Conservation (phyloP, 2,329 filamentous ascomycete species). For the Escovopsis weberi region DNA sequence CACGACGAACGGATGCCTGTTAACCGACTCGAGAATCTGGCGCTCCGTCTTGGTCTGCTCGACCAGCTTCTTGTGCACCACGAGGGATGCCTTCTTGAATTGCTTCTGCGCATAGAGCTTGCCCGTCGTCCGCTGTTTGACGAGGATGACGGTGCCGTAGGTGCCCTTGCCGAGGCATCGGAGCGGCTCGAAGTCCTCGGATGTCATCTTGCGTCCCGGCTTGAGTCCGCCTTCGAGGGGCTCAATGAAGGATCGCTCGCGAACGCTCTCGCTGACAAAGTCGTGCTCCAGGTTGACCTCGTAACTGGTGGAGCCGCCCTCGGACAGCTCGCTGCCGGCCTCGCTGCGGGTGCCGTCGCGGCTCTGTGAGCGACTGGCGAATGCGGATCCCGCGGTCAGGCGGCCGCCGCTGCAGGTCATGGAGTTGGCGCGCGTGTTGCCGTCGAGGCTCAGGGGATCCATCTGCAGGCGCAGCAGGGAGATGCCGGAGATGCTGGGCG, state of each 20-base stretch:
- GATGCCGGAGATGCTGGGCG: slow-evolving; percentile 54
- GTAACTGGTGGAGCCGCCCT: slow-evolving; percentile 58
- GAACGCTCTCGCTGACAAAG: slow-evolving; percentile 57
- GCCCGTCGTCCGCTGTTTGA: slow-evolving; percentile 78
- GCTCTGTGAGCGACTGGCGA: slow-evolving; percentile 39
- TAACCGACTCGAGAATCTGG: slow-evolving; percentile 87
- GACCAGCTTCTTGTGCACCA: slow-evolving; percentile 87
- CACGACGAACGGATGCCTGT: slow-evolving; percentile 92
- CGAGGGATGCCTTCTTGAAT: slow-evolving; percentile 90
- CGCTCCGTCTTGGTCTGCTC: slow-evolving; percentile 98
- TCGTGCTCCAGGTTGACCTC: slow-evolving; percentile 75
- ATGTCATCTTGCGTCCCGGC: slow-evolving; percentile 67
- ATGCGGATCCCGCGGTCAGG: slow-evolving; percentile 19
- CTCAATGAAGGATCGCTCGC: slow-evolving; percentile 28
- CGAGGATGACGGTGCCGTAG: slow-evolving; percentile 86
- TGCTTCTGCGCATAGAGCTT: slow-evolving; percentile 95
- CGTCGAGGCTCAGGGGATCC: slow-evolving; percentile 58
- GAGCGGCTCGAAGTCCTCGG: slow-evolving; percentile 78
- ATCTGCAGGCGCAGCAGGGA: slow-evolving; percentile 70
- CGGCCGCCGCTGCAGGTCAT: slow-evolving; percentile 37
- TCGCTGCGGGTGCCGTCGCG: slow-evolving; percentile 41
- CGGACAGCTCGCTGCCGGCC: slow-evolving; percentile 45
- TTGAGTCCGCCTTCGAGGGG: slow-evolving; percentile 40
- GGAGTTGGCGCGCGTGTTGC: slow-evolving; percentile 38
- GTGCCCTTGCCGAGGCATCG: slow-evolving; percentile 92